Conservation (phyloP, 2,329 filamentous ascomycete genomes). For the Nemania bipapillata region DNA sequence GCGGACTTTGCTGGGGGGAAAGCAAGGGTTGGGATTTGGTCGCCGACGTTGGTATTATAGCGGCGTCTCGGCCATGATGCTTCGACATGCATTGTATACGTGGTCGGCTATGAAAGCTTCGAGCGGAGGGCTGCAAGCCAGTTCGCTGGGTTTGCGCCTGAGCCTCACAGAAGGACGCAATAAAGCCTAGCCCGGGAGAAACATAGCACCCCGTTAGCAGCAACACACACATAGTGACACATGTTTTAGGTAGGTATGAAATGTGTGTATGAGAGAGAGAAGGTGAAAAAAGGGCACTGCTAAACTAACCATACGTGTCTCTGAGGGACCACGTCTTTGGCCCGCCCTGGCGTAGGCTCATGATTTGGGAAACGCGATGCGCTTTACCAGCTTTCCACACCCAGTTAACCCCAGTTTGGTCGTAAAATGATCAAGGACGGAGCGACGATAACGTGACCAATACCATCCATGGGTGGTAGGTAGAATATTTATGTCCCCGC, state of each 20-base stretch:
- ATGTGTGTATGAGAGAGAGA: neutral
- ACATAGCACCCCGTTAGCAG: slow-evolving; percentile 26
- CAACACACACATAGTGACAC: slow-evolving; percentile 1
- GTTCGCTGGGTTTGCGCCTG: slow-evolving; percentile 35
- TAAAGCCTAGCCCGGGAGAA: slow-evolving; percentile 46
- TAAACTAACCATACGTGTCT: slow-evolving; percentile 50
- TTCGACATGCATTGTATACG: slow-evolving; percentile 14
- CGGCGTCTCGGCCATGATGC: neutral
- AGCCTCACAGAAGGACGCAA: slow-evolving; percentile 49
- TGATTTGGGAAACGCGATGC: slow-evolving; percentile 25
- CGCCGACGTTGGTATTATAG: slow-evolving; percentile 3
- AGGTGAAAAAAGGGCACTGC: slow-evolving; percentile 33
- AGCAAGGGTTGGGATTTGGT: neutral
- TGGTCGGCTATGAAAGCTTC: slow-evolving; percentile 30
- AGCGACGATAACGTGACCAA: neutral
- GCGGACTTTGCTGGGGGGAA: slow-evolving; percentile 54
- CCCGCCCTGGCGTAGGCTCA: slow-evolving; percentile 44
- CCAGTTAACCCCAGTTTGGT: neutral
- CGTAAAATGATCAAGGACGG: slow-evolving; percentile 13
- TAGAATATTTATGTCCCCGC: neutral
- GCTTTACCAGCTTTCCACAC: slow-evolving; percentile 3
- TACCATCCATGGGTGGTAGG: slow-evolving; percentile 27
- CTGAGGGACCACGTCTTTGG: slow-evolving; percentile 50
- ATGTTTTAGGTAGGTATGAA: no score
- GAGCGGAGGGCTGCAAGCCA: slow-evolving; percentile 18